Evolutionary conservation across 2,329 filamentous ascomycete genomes (phyloP).

Genomic region (Torrubiellomyces zombiae): DNA sequence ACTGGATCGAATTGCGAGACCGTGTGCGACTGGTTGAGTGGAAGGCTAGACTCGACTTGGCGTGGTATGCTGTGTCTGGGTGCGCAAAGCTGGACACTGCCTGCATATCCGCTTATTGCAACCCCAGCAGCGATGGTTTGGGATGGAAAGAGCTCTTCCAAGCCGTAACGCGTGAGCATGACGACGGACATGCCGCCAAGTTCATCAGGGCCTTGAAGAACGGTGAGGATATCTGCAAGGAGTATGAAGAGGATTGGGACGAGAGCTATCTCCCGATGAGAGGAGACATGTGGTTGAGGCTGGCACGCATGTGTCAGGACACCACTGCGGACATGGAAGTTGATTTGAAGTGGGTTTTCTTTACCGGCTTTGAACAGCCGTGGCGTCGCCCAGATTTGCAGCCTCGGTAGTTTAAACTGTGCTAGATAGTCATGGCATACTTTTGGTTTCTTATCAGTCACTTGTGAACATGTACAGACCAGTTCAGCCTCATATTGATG

Average conservation of each 20-base stretch:
- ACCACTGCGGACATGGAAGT: not conserved
- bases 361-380: too few species aligned
- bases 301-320: conserved; percentile 2
- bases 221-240: conserved; percentile 10
- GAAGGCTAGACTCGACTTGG: conserved; percentile 46
- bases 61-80: conserved; percentile 43
- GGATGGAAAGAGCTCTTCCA: conserved; percentile 13
- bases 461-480: too few species aligned
- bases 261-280: too few species aligned
- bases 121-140: conserved; percentile 5
- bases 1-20: conserved; percentile 15
- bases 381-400: conserved; percentile 4
- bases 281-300: conserved; percentile 5
- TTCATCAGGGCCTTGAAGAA: conserved; percentile 17
- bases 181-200: conserved; percentile 20
- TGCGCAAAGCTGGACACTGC: conserved; percentile 20
- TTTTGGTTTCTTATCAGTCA: conserved; percentile 22
- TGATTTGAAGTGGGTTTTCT: conserved; percentile 1
- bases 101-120: conserved; percentile 7
- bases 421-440: conserved; percentile 18
- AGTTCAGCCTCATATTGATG: too few species aligned
- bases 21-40: conserved; percentile 47
- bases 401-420: conserved; percentile 14
- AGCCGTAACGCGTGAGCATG: conserved; percentile 9
- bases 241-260: conserved; percentile 6